Conservation (phyloP, 164 flowering plant genomes). For the Litsea cubeba region DNA sequence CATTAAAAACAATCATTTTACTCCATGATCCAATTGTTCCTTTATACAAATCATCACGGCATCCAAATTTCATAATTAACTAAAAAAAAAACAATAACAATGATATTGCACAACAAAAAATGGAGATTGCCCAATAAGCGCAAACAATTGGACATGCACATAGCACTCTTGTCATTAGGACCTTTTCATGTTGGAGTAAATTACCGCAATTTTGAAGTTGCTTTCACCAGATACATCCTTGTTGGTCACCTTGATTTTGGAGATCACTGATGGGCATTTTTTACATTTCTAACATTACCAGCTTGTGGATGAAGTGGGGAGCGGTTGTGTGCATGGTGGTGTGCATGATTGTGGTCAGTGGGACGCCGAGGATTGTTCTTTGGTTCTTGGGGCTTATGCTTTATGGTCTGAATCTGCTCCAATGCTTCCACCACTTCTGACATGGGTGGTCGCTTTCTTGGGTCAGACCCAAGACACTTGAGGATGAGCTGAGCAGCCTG, state of each 20-base stretch:
- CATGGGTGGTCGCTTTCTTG: no score
- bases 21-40: background rate
- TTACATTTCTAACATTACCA: background rate
- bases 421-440: no score
- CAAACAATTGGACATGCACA: background rate
- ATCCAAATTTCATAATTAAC: background rate
- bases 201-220: background rate
- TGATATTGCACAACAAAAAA: background rate
- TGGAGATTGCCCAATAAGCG: background rate
- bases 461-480: no score
- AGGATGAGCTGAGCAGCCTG: no score
- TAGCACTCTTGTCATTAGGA: background rate
- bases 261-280: conserved; percentile 8
- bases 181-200: background rate
- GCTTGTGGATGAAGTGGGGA: background rate
- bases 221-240: no score
- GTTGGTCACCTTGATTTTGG: background rate
- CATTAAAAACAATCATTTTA: no score
- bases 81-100: background rate
- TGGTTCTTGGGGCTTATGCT: no score
- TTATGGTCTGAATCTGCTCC: no score
- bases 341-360: no score
- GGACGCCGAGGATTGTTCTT: no score
- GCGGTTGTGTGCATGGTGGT: background rate
- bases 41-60: background rate